Evolutionary conservation across 768 basidiomycete genomes (phyloP), one percentile per base, ranked within the genome.

Genomic region (Rhodosporidiobolus odoratus): DNA sequence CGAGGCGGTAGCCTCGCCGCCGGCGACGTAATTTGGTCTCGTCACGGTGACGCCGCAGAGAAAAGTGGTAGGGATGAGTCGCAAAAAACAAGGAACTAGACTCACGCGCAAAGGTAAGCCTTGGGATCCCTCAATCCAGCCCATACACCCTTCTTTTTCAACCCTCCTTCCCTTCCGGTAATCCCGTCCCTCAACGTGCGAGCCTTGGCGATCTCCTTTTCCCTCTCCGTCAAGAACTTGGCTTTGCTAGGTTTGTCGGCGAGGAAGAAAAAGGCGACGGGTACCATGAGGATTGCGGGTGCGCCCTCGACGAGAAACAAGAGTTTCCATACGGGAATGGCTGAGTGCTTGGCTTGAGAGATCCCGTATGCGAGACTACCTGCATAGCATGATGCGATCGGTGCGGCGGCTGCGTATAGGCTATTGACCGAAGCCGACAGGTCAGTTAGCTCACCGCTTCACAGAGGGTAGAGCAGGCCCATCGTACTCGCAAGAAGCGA

Each of bases 281-380:
- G 15, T 8, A 34, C 64, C 35, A 47, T 27, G 27, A 65, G 63
- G 45, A 70, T 30, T 3, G 69, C 59, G 1, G 69, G 64, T 25
- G 64, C 59, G 4, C 64, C 69, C 27, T 70, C 69, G 32, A 70
- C 15, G 12, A 70, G 34, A 19, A 68, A 57, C 0, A 68, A 30
- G 45, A 58, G 3, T 25, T 62, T 56, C 45, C 54, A 68, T 1
- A 30, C 25, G 21, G 67, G 54, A 7, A 68, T 30, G 12, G 52
- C 19, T 23, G 54, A n/a, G 45, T 47, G 48, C 35, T 62, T 32
- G 37, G 53, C 41, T 13, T 68, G 67, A 3, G 61, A n/a, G 23
- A 68, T 54, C n/a, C 67, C 67, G 56, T 68, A 68, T 0, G 67
- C 67, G 17, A 68, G 58, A 21, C 54, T 40, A 17, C 67, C 67